Conservation (phyloP, 2,329 filamentous ascomycete species). For the Ceratocystiopsis minuta region DNA sequence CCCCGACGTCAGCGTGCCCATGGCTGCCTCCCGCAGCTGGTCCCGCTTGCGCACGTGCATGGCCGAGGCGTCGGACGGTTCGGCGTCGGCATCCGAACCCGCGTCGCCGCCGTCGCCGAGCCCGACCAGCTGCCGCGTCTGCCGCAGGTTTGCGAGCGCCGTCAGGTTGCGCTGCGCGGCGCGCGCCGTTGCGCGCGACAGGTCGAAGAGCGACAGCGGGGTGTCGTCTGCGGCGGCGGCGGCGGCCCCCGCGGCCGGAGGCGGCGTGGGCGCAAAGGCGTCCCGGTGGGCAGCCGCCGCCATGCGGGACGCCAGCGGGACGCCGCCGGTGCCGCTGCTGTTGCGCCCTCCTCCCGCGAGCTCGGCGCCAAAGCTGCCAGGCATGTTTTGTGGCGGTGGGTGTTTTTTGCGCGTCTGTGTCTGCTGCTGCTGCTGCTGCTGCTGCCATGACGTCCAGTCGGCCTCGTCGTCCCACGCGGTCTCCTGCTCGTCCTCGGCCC, state of each 20-base stretch:
- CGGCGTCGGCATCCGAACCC: slow-evolving; percentile 4
- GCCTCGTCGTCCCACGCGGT: slow-evolving; percentile 51
- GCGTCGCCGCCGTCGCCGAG: slow-evolving; percentile 10
- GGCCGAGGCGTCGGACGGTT: slow-evolving; percentile 4
- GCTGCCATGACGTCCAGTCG: slow-evolving; percentile 35
- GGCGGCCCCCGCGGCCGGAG: slow-evolving; percentile 9
- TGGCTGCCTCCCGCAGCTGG: slow-evolving; percentile 46
- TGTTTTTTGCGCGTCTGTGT: too few relatives aligned
- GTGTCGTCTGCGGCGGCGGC: slow-evolving; percentile 26
- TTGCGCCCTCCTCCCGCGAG: too few relatives aligned
- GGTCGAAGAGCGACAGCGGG: slow-evolving; percentile 47
- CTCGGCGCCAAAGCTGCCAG: slow-evolving; percentile 27
- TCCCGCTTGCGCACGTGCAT: slow-evolving; percentile 47
- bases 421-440: background rate
- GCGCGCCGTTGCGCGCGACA: slow-evolving; percentile 41
- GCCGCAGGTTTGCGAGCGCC: slow-evolving; percentile 33
- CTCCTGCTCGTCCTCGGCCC: slow-evolving; percentile 49
- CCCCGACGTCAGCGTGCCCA: slow-evolving; percentile 47
- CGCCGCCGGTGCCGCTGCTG: background rate
- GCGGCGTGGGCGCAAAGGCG: background rate
- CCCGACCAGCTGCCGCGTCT: slow-evolving; percentile 16
- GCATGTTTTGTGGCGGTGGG: slow-evolving; percentile 18
- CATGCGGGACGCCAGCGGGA: slow-evolving; percentile 3
- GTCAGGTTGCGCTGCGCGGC: slow-evolving; percentile 40
- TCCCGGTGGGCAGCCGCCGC: background rate